These are phyloP conservation scores for Tremella mesenterica DNA, from an alignment of 768 basidiomycete species.

Conservation along the genomic window DNA sequence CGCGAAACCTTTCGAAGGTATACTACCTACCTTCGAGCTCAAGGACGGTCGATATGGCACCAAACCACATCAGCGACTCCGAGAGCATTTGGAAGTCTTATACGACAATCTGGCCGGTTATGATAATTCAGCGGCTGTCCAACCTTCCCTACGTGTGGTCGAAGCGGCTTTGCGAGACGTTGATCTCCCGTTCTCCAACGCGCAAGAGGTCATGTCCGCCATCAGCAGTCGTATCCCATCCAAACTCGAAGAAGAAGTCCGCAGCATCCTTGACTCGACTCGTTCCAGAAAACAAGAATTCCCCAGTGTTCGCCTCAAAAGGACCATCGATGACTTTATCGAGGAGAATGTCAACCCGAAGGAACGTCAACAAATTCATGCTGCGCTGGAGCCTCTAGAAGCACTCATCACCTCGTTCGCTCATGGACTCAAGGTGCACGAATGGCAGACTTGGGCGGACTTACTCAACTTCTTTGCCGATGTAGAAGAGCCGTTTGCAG, in stretches of 20 bases:
- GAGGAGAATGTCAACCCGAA: slow-evolving; percentile 69
- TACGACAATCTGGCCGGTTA: slow-evolving; percentile 91
- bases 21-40: slow-evolving; percentile 75
- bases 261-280: slow-evolving; percentile 65
- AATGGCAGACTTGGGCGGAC: slow-evolving; percentile 59
- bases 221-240: slow-evolving; percentile 86
- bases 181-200: slow-evolving; percentile 81
- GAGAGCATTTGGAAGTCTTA: slow-evolving; percentile 63
- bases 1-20: slow-evolving; percentile 94
- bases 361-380: slow-evolving; percentile 70
- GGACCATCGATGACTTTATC: slow-evolving; percentile 73
- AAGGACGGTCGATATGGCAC: slow-evolving; percentile 70
- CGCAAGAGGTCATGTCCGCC: slow-evolving; percentile 70
- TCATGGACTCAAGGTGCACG: slow-evolving; percentile 76
- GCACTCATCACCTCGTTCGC: slow-evolving; percentile 71
- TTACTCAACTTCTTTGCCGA: slow-evolving; percentile 70
- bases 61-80: slow-evolving; percentile 80
- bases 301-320: slow-evolving; percentile 77
- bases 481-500: slow-evolving; percentile 87
- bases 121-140: slow-evolving; percentile 90
- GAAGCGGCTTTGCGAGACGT: slow-evolving; percentile 69
- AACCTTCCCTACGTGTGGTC: slow-evolving; percentile 75
- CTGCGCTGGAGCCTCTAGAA: slow-evolving; percentile 60
- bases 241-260: slow-evolving; percentile 79
- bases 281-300: slow-evolving; percentile 73